Evolutionary conservation across 768 basidiomycete species (phyloP), one percentile per base, ranked within the genome.

Genomic region (Mycena polygramma): DNA sequence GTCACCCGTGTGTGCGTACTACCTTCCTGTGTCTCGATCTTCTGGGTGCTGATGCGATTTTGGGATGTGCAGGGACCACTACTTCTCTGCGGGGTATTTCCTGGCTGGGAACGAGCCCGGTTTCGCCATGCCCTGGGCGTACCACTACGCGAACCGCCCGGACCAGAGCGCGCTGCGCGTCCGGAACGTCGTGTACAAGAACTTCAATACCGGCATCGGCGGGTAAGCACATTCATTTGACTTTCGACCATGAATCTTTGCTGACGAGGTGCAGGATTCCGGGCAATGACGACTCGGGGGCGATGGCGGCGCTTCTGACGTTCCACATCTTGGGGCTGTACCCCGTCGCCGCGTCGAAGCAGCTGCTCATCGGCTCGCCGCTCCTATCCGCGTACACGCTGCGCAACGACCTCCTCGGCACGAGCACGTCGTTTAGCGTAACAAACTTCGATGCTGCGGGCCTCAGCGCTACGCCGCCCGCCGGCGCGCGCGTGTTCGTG

Each of bases 241-340:
- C 26, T 37, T 13, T 22, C 4, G 4, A 41, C 15, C 22, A 39
- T 7, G 43, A 26, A 37, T 49, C 46, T 24, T 26, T 62, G 19
- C 30, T 36, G 9, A 49, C 60, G n/a, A 36, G n/a, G 4, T 30
- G 46, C 46, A 83, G 86, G 41, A 81, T 88, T 36, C 87, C 87
- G 3, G 86, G 86, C 4, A 88, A 88, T 68, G 87, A 88, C 69
- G 86, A 88, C 73, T 85, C 84, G 7, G 87, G 84, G 26, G 87
- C 87, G 11, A 88, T 88, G 87, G 86, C 86, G 0, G 76, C 85
- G 9, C 81, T 87, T 22, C 82, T 87, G 15, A 78, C 80, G 9
- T 88, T 87, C 81, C 86, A 87, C 73, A 76, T 87, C 53, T 77
- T 87, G 19, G 87, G 87, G 0, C 76, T 88, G 41, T 88, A 87